A percentile compares a stretch with the other conserved stretches of the same genome.
Evolutionary conservation across 1,139 yeast species (phyloP).

Genomic region (Hyphopichia buzzinii): DNA sequence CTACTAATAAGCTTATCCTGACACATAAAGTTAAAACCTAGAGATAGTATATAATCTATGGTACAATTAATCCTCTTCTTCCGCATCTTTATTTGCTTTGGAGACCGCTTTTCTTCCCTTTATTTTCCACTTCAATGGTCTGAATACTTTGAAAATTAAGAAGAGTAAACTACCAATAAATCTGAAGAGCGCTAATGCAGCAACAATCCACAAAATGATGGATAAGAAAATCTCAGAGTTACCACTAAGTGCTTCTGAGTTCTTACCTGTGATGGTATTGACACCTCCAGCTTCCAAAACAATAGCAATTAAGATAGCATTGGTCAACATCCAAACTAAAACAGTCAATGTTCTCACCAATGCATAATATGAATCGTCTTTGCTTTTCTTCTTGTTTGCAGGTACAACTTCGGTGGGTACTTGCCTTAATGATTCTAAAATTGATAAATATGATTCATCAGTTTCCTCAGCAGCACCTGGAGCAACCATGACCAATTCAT

Average conservation of each 20-base stretch:
- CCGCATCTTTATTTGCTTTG: conserved; percentile 3
- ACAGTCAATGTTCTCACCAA: conserved; percentile 46
- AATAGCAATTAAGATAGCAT: conserved; percentile 40
- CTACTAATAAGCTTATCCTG: no score
- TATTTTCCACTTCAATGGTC: conserved; percentile 45
- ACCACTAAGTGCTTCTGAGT: conserved; percentile 25
- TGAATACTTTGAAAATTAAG: conserved; percentile 32
- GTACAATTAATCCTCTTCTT: no score
- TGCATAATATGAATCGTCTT: conserved; percentile 45
- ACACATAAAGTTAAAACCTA: no score
- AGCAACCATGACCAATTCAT: conserved; percentile 64
- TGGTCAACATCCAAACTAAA: conserved; percentile 46
- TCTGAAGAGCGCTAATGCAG: conserved; percentile 45
- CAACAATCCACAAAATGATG: conserved; percentile 49
- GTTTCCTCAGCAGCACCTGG: conserved; percentile 66
- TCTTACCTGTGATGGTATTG: conserved; percentile 22
- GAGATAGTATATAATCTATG: no score
- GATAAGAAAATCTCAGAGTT: conserved; percentile 43
- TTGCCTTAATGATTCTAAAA: conserved; percentile 45
- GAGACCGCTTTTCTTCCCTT: conserved; percentile 18
- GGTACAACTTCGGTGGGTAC: conserved; percentile 22
- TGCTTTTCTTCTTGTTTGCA: conserved; percentile 21
- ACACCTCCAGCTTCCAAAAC: conserved; percentile 46
- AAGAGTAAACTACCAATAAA: conserved; percentile 41
- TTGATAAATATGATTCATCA: conserved; percentile 55